Percentiles rank a stretch among this genome's conserved stretches.
Conservation (phyloP, 2,329 filamentous ascomycete genomes). For the Keithomyces neogunnii region DNA sequence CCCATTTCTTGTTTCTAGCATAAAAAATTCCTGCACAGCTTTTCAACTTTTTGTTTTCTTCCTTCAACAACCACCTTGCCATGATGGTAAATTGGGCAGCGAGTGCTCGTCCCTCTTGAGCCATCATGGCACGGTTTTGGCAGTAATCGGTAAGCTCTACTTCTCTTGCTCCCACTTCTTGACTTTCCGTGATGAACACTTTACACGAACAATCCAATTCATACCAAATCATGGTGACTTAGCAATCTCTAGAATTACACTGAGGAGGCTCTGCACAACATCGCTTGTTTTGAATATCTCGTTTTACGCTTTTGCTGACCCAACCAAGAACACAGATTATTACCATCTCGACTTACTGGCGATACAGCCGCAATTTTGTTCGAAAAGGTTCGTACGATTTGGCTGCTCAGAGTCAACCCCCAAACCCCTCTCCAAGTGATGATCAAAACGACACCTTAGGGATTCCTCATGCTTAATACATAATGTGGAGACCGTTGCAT, state of each 20-base stretch:
- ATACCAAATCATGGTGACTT: constrained; percentile 50
- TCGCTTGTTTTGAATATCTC: neutral
- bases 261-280: constrained; percentile 34
- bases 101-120: neutral
- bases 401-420: neutral
- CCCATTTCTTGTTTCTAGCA: constrained; percentile 4
- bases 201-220: constrained; percentile 54
- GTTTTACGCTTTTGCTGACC: neutral
- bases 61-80: neutral
- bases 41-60: neutral
- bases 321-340: neutral
- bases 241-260: constrained; percentile 43
- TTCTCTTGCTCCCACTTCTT: neutral
- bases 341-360: neutral
- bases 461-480: constrained; percentile 63
- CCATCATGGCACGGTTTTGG: neutral
- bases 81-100: neutral
- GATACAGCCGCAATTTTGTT: neutral
- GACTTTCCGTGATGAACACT: constrained; percentile 24
- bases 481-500: constrained; percentile 52
- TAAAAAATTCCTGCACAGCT: constrained; percentile 3
- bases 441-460: constrained; percentile 53
- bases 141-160: constrained; percentile 13
- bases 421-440: constrained; percentile 38
- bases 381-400: constrained; percentile 38